Percentiles rank a stretch among this genome's conserved stretches.
These are phyloP conservation scores for Penicillium arizonense DNA, from an alignment of 495 filamentous ascomycete species.

Conservation along the genomic window DNA sequence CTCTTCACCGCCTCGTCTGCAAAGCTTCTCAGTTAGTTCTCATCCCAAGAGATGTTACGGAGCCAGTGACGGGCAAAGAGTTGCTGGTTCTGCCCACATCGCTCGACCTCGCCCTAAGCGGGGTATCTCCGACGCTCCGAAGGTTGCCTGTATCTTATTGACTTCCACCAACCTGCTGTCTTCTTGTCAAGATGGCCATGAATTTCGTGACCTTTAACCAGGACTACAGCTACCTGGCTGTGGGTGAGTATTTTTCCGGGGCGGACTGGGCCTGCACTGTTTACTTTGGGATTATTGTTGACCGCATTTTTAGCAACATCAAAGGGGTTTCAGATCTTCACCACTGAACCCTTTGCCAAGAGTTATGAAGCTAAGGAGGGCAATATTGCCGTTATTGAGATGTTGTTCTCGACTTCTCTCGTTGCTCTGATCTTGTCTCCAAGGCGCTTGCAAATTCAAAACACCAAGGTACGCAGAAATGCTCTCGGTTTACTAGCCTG, in stretches of 20 bases:
- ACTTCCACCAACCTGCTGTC: background rate
- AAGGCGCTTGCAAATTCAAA: conserved; percentile 86
- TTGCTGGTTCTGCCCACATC: conserved; percentile 15
- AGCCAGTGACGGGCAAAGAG: conserved; percentile 22
- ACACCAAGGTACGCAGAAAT: conserved; percentile 76
- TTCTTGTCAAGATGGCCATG: conserved; percentile 59
- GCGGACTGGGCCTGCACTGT: background rate
- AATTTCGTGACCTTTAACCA: conserved; percentile 99
- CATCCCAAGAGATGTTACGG: conserved; percentile 12
- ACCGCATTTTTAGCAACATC: conserved; percentile 63
- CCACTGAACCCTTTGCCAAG: conserved; percentile 91
- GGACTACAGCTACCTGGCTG: conserved; percentile 94
- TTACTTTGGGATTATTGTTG: conserved; percentile 17
- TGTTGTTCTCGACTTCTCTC: conserved; percentile 98
- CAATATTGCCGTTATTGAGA: conserved; percentile 92
- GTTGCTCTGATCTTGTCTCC: conserved; percentile 91
- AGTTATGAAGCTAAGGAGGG: conserved; percentile 90
- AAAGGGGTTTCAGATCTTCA: conserved; percentile 92
- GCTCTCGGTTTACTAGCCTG: background rate
- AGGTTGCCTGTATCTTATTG: conserved; percentile 13
- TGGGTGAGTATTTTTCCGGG: conserved; percentile 56
- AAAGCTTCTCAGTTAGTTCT: background rate
- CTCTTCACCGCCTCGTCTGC: conserved; percentile 10
- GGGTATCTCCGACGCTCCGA: conserved; percentile 18
- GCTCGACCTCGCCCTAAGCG: conserved; percentile 15